Percentiles rank a stretch among this genome's conserved stretches.
Conservation (phyloP, 257 asterid genomes). For the Solanum chiquidenum region DNA sequence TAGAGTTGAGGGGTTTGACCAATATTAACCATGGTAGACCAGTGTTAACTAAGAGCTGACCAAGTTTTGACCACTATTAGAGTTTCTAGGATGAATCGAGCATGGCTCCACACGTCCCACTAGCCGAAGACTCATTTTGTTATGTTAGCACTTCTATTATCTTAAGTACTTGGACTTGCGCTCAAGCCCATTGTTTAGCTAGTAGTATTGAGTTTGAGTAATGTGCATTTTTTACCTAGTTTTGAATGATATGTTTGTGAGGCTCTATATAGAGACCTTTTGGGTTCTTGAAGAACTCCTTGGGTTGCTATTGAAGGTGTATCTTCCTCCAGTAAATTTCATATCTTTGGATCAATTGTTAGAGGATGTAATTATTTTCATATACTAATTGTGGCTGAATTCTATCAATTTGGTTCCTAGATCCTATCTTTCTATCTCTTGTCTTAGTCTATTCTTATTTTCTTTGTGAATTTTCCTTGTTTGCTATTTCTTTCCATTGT, state of each 20-base stretch:
- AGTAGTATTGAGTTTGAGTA: not conserved
- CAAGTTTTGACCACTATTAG: not conserved
- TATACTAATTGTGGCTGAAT: not conserved
- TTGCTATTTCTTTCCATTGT: not conserved
- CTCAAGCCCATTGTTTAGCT: not conserved
- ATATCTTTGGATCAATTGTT: not conserved
- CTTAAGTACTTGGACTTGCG: not conserved
- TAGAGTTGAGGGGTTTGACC: not conserved
- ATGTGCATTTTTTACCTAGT: not conserved
- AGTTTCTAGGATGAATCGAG: not conserved
- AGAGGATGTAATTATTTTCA: not conserved
- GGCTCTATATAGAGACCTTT: not conserved
- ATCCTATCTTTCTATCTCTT: not conserved
- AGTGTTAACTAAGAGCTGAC: not conserved
- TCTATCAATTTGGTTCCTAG: not conserved
- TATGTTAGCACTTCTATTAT: not conserved
- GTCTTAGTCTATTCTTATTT: not conserved
- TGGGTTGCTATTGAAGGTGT: not conserved
- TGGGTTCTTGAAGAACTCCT: not conserved
- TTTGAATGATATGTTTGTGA: not conserved
- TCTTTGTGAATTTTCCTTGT: not conserved
- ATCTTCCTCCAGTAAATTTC: not conserved
- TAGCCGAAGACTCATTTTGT: not conserved
- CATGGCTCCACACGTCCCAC: not conserved
- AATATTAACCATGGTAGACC: not conserved